These are phyloP conservation scores for Xylaria sp. DNA, from an alignment of 2,329 filamentous ascomycete genomes.

Conservation along the genomic window DNA sequence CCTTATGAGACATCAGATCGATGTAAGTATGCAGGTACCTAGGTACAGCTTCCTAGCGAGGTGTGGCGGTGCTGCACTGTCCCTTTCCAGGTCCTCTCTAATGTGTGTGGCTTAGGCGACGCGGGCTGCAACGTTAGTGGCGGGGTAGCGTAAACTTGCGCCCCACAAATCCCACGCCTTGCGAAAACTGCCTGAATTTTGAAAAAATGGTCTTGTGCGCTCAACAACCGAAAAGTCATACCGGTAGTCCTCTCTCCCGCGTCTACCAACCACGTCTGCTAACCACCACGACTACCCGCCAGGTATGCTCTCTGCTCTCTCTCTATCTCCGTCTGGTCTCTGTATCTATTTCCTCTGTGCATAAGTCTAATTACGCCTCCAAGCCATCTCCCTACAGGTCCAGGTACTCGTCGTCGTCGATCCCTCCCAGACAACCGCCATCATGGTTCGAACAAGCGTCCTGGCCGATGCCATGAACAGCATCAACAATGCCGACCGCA, in stretches of 20 bases:
- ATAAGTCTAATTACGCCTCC: slow-evolving; percentile 6
- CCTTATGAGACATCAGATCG: too few species aligned
- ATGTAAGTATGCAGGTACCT: too few species aligned
- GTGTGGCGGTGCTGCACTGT: neutral
- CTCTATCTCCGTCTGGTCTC: neutral
- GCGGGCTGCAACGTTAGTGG: neutral
- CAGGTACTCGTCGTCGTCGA: slow-evolving; percentile 23
- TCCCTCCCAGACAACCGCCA: slow-evolving; percentile 24
- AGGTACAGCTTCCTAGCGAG: too few species aligned
- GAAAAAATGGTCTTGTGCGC: slow-evolving; percentile 33
- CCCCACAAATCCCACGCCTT: slow-evolving; percentile 26
- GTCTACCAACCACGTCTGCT: slow-evolving; percentile 30
- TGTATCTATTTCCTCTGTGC: neutral
- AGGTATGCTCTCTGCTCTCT: slow-evolving; percentile 16
- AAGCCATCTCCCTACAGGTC: slow-evolving; percentile 10
- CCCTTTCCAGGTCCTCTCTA: neutral
- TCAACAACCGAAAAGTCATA: slow-evolving; percentile 23
- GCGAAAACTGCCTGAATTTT: slow-evolving; percentile 19
- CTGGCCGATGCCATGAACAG: slow-evolving; percentile 32
- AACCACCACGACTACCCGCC: slow-evolving; percentile 23
- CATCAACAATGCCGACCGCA: slow-evolving; percentile 35
- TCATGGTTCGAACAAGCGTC: slow-evolving; percentile 36
- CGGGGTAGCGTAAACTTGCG: slow-evolving; percentile 3
- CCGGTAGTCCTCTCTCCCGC: slow-evolving; percentile 16
- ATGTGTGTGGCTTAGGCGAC: neutral